Evolutionary conservation across 1,284 basidiomycete genomes (phyloP), one percentile per base, ranked within the genome.

Genomic region (Volvariella volvacea): DNA sequence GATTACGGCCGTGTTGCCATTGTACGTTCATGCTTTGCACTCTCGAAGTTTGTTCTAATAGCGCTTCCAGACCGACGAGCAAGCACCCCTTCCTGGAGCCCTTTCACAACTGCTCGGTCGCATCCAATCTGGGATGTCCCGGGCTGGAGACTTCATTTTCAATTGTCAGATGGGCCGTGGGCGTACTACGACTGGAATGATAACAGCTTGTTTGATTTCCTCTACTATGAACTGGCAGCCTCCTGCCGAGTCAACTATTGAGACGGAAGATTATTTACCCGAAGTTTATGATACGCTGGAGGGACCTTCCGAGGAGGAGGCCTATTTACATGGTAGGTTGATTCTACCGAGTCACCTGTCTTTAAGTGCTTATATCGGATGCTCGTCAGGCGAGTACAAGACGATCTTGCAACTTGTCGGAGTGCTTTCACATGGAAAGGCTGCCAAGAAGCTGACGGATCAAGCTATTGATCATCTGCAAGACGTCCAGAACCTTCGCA

Each of bases 391-490:
- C 41, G 95, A 99, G 60, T 99, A 97, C 72, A 97, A 97, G 66
- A 90, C 85, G 2, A 97, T 99, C 48, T 67, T 99, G 36, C 92
- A 96, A 55, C 83, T 99, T 39, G 88, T 96, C 39, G 87, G 89
- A 12, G 88, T 96, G 3, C 74, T 96, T 15, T 86, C 86, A 10
- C 78, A 89, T 53, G 91, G 91, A 17, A 92, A 93, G 66, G 70
- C 88, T 15, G 96, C 96, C n/a, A 99, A 99, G 65, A 80, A 82
- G 39, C 62, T 99, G 47, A 87, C 92, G 0, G 96, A 99, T 61
- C 71, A 78, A 32, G 89, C 89, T 0, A 83, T 96, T 56, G 92
- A 97, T 64, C 65, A 83, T 50, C 92, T 93, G 88, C 85, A 88
- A 63, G 92, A 92, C 50, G 92, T 97, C 0, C 93, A 97, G 63